These are phyloP conservation scores for Diutina ranongensis DNA, from an alignment of 1,139 yeast genomes.

Conservation along the genomic window DNA sequence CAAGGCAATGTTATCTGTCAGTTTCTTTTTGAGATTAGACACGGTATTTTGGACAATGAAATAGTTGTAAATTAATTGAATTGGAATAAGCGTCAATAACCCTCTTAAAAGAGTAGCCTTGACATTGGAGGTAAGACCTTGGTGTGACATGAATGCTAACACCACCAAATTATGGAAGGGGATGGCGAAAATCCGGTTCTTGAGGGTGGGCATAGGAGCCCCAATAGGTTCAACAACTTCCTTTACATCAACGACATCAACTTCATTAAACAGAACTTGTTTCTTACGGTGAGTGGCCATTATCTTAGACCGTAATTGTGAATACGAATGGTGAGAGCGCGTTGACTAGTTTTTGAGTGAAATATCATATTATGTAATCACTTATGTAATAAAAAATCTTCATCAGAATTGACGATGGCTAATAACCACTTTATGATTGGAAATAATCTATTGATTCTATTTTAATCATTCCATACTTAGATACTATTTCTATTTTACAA, in stretches of 20 bases:
- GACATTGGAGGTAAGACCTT: slow-evolving; percentile 24
- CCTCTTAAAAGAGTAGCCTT: slow-evolving; percentile 19
- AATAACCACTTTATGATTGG: no score
- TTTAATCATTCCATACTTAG: neutral
- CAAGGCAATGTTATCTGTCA: slow-evolving; percentile 20
- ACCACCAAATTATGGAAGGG: slow-evolving; percentile 41
- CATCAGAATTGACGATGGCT: no score
- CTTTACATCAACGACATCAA: neutral
- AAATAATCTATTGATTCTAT: neutral
- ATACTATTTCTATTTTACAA: slow-evolving; percentile 8
- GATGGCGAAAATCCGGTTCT: slow-evolving; percentile 14
- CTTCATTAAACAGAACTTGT: neutral
- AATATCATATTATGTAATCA: no score
- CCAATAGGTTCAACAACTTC: neutral
- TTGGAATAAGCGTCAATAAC: slow-evolving; percentile 15
- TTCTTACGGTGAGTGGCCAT: neutral
- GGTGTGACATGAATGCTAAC: slow-evolving; percentile 21
- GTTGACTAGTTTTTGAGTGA: no score
- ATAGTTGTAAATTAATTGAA: slow-evolving; percentile 21
- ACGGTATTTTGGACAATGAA: slow-evolving; percentile 15
- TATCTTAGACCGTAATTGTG: neutral
- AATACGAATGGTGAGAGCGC: neutral
- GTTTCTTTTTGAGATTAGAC: slow-evolving; percentile 11
- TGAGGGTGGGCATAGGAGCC: slow-evolving; percentile 1
- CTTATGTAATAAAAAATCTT: no score